Base-by-base conservation (phyloP, 805 yeast species). In the Wilhelminamyces savonicus region DNA sequence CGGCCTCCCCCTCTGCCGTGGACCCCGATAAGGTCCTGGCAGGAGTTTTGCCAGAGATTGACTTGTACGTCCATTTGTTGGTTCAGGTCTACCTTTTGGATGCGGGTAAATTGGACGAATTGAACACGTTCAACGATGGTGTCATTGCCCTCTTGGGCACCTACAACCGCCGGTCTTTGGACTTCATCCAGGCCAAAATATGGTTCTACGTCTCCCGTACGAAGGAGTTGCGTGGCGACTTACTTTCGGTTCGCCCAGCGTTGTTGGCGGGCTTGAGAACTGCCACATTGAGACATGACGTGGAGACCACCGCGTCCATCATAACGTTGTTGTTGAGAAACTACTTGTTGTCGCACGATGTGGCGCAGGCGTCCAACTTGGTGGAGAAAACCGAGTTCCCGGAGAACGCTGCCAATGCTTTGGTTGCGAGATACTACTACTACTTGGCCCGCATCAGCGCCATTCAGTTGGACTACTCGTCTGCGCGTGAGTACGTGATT, bases 321-420 rank as follows among this genome's bases (percentile, higher is more conserved):
- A 81, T 86, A 32, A 86, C 95, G n/a, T 66, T 87, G 41, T 69
- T 90, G 39, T 66, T 92, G 51, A 80, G 97, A 59, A 78, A 78
- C 52, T 88, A 82, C 50, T 62, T 88, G 41, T 59, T 77, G 28
- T 62, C 78, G 12, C 88, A 90, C 54, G 94, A 87, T 46, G 76
- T 88, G 29, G 75, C 78, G 38, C 87, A 82, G 53, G 97, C 97
- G 1, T 77, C 83, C 27, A 90, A 86, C 55, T 76, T 92, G 49
- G 83, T 90, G 21, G 84, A 83, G 44, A 92, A 92, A 58, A 74
- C 87, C 16, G 84, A 81, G 36, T 92, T 90, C 57, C 97, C 97
- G 16, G 78, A 71, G 37, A 71, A 76, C 32, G 90, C 92, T 5
- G 79, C 86, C 13, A 86, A 85, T 42, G 82, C 97, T 3, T 74